Conservation (phyloP, 2,329 filamentous ascomycete genomes). For the Dothideomycetes sp. region DNA sequence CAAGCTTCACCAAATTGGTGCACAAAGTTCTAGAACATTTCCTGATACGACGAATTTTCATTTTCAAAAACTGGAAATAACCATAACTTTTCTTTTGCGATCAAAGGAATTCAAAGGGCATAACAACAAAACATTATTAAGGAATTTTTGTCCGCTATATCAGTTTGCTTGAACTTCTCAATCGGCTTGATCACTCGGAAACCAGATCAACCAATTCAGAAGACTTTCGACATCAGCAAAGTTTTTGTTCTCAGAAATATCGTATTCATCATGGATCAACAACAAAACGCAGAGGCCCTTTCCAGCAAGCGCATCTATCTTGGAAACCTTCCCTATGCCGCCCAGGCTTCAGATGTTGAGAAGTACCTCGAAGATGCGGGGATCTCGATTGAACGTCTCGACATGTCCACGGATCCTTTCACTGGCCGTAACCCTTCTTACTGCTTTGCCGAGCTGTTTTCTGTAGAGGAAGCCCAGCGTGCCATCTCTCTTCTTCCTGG, state of each 20-base stretch:
- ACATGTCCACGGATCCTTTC: slow-evolving; percentile 60
- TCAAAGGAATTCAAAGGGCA: too few species aligned
- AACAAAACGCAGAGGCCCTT: background rate
- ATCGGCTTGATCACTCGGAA: too few species aligned
- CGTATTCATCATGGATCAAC: slow-evolving; percentile 2
- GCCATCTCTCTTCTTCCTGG: slow-evolving; percentile 51
- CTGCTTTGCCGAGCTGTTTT: slow-evolving; percentile 61
- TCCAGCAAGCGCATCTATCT: slow-evolving; percentile 35
- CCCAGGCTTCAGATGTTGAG: slow-evolving; percentile 43
- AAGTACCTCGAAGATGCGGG: slow-evolving; percentile 36
- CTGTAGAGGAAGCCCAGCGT: slow-evolving; percentile 46
- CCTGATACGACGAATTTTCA: too few species aligned
- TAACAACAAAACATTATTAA: too few species aligned
- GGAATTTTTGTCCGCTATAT: too few species aligned
- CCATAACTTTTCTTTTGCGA: too few species aligned
- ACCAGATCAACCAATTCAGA: background rate
- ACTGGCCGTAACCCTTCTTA: slow-evolving; percentile 62
- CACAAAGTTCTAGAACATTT: too few species aligned
- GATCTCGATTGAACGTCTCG: slow-evolving; percentile 43
- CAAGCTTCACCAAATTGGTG: too few species aligned
- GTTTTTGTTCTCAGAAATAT: background rate
- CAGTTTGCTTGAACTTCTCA: too few species aligned
- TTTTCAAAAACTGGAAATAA: too few species aligned
- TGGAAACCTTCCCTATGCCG: slow-evolving; percentile 47
- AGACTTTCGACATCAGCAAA: background rate